These are phyloP conservation scores for Aureobasidium sp. DNA, from an alignment of 2,329 filamentous ascomycete species.

Conservation along the genomic window DNA sequence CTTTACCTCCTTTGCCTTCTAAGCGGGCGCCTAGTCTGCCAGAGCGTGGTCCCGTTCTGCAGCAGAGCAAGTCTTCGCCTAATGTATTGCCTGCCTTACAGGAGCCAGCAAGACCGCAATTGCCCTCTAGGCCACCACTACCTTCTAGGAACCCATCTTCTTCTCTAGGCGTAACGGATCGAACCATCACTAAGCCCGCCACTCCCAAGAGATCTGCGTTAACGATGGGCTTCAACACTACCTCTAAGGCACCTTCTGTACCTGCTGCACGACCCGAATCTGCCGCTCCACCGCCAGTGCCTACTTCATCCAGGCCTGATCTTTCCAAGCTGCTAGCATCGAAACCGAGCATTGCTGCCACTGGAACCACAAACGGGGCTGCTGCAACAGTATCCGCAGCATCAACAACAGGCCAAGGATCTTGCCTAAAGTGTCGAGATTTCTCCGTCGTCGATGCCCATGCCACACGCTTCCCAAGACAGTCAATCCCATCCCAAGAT, in stretches of 20 bases:
- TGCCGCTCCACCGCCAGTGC: slow-evolving; percentile 44
- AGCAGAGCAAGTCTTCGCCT: slow-evolving; percentile 31
- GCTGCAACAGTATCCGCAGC: slow-evolving; percentile 17
- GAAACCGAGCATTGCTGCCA: slow-evolving; percentile 35
- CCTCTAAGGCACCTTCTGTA: slow-evolving; percentile 21
- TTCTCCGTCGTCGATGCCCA: slow-evolving; percentile 76
- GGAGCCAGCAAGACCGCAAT: slow-evolving; percentile 14
- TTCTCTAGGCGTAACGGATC: slow-evolving; percentile 16
- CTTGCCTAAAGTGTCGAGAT: slow-evolving; percentile 79
- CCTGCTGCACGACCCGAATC: slow-evolving; percentile 17
- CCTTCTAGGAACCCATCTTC: slow-evolving; percentile 22
- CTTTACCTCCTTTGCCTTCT: slow-evolving; percentile 49
- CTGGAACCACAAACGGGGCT: slow-evolving; percentile 25
- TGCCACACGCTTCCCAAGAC: slow-evolving; percentile 67
- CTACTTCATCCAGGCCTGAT: slow-evolving; percentile 50
- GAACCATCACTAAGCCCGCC: slow-evolving; percentile 18
- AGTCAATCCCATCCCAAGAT: slow-evolving; percentile 60
- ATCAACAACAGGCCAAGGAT: slow-evolving; percentile 21
- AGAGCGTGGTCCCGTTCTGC: slow-evolving; percentile 32
- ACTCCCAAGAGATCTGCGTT: slow-evolving; percentile 40
- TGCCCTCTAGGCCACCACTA: slow-evolving; percentile 19
- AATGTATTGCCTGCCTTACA: slow-evolving; percentile 23
- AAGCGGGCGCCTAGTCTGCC: slow-evolving; percentile 40
- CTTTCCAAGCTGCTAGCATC: slow-evolving; percentile 49
- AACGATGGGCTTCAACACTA: slow-evolving; percentile 39